These are phyloP conservation scores for Calocybe gangraenosa DNA, from an alignment of 768 basidiomycete genomes.

Conservation along the genomic window DNA sequence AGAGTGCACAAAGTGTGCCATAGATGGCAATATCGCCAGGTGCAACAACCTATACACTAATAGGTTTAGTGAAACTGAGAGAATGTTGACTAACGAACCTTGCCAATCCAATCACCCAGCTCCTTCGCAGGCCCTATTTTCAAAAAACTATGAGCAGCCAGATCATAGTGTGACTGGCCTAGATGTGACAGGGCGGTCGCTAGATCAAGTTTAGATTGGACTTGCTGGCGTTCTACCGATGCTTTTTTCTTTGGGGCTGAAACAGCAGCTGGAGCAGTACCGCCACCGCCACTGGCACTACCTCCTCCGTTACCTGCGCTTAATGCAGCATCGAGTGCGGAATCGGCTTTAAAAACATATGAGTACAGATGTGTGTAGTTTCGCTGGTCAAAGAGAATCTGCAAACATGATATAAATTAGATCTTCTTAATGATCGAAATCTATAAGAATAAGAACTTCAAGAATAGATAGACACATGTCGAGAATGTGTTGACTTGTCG, in stretches of 20 bases:
- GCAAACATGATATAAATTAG: slow-evolving; percentile 1
- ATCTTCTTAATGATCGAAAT: no score
- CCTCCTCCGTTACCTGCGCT: slow-evolving; percentile 25
- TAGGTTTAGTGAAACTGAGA: neutral
- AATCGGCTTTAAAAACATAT: slow-evolving; percentile 96
- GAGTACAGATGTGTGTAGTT: slow-evolving; percentile 85
- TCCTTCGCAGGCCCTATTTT: slow-evolving; percentile 61
- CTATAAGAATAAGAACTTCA: slow-evolving; percentile 44
- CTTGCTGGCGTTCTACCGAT: slow-evolving; percentile 58
- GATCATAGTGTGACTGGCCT: slow-evolving; percentile 69
- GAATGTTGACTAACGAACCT: slow-evolving; percentile 31
- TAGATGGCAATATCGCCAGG: slow-evolving; percentile 86
- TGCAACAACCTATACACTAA: slow-evolving; percentile 54
- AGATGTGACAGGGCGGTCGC: slow-evolving; percentile 77
- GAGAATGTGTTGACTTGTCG: slow-evolving; percentile 86
- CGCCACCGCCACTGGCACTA: slow-evolving; percentile 14
- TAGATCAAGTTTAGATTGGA: slow-evolving; percentile 77
- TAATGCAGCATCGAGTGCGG: slow-evolving; percentile 68
- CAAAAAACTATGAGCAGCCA: slow-evolving; percentile 72
- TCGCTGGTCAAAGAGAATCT: slow-evolving; percentile 83
- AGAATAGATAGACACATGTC: slow-evolving; percentile 87
- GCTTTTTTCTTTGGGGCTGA: slow-evolving; percentile 40
- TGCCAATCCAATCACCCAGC: slow-evolving; percentile 76
- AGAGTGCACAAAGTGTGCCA: slow-evolving; percentile 78
- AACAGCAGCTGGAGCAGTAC: slow-evolving; percentile 18